These are phyloP conservation scores for Malus hybrid DNA, from an alignment of 331 rosid species.

Conservation along the genomic window DNA sequence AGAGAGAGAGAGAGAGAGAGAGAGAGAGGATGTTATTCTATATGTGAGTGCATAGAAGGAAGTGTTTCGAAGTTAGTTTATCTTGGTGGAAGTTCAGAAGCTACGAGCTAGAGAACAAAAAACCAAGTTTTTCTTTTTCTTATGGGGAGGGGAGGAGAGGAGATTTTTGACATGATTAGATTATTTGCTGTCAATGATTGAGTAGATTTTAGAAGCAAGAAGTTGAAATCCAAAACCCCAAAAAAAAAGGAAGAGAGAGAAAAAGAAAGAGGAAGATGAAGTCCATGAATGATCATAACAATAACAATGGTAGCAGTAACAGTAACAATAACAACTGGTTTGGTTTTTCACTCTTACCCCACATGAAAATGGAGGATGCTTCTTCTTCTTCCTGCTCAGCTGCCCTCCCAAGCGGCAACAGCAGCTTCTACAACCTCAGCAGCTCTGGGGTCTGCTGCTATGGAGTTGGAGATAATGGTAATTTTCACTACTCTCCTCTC, in stretches of 20 bases:
- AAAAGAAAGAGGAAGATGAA: constrained; percentile 36
- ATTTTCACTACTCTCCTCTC: constrained; percentile 44
- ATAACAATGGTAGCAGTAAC: constrained; percentile 14
- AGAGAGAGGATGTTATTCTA: not conserved
- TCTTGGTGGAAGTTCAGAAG: constrained; percentile 1
- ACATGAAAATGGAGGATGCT: constrained; percentile 71
- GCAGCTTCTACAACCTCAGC: constrained; percentile 35
- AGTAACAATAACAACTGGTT: constrained; percentile 56
- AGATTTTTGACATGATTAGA: constrained; percentile 40
- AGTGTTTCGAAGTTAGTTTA: not conserved
- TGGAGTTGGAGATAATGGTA: constrained; percentile 34
- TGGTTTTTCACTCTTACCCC: constrained; percentile 93
- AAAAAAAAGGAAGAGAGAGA: not conserved
- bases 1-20: too few species aligned
- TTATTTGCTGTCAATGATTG: constrained; percentile 58
- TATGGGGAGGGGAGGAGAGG: constrained; percentile 2
- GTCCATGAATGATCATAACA: constrained; percentile 45
- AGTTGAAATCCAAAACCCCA: not conserved
- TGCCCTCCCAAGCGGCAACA: not conserved
- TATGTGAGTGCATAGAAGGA: constrained; percentile 5
- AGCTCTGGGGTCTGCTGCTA: constrained; percentile 38
- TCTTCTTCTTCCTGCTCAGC: not conserved
- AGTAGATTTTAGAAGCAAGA: constrained; percentile 20
- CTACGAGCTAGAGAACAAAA: constrained; percentile 21
- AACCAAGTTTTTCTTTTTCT: not conserved